Percentiles rank a stretch among this genome's conserved stretches.
Conservation (phyloP, 371 early-diverging fungal species). For the Batrachochytrium dendrobatidis region DNA sequence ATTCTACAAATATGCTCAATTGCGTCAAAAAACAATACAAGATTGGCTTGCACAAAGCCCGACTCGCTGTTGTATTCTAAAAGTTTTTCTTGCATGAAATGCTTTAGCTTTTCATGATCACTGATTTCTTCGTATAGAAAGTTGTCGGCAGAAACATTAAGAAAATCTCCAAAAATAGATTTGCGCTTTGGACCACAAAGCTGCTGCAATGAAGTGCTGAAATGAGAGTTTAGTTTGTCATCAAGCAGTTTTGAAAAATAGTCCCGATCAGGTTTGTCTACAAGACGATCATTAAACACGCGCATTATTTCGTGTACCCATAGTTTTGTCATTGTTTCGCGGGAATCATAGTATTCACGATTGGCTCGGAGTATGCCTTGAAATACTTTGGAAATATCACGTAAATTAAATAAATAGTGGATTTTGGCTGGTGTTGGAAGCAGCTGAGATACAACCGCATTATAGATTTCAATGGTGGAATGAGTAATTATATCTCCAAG, state of each 20-base stretch:
- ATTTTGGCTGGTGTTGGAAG: constrained; percentile 50
- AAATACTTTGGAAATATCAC: constrained; percentile 49
- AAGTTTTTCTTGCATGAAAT: constrained; percentile 41
- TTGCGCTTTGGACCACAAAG: constrained; percentile 34
- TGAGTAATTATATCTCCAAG: constrained; percentile 44
- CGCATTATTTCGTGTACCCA: constrained; percentile 49
- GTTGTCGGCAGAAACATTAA: constrained; percentile 14
- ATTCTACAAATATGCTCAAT: constrained; percentile 51
- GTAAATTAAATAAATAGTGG: constrained; percentile 51
- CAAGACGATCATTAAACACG: constrained; percentile 46
- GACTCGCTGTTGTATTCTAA: constrained; percentile 46
- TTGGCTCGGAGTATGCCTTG: constrained; percentile 46
- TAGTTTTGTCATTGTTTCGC: constrained; percentile 40
- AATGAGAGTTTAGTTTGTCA: constrained; percentile 34
- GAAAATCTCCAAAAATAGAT: constrained; percentile 44
- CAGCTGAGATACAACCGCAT: constrained; percentile 36
- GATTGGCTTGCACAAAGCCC: constrained; percentile 43
- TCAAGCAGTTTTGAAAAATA: constrained; percentile 41
- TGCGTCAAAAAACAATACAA: constrained; percentile 49
- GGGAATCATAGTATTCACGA: constrained; percentile 47
- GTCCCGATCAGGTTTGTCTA: constrained; percentile 38
- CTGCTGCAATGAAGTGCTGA: constrained; percentile 36
- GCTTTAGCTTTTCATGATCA: constrained; percentile 34
- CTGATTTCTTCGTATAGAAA: constrained; percentile 41
- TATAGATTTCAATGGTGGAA: constrained; percentile 46